Conservation (phyloP, 208 protist species). For the Trypanosoma mega region DNA sequence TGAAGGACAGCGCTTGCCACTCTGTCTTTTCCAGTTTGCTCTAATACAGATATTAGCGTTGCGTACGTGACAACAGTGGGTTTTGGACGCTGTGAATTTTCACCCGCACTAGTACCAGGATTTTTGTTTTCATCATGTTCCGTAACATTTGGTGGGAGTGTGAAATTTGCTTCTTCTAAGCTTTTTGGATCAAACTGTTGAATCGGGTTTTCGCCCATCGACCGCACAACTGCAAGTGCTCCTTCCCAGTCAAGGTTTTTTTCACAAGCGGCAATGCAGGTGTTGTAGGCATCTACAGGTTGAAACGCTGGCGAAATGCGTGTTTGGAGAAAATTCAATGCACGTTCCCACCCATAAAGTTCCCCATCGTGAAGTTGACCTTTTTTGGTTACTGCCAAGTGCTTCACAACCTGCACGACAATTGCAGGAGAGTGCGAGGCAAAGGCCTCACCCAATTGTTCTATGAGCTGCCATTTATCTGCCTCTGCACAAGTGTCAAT, state of each 20-base stretch:
- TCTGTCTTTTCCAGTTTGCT: slow-evolving; percentile 68
- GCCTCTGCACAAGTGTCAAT: slow-evolving; percentile 55
- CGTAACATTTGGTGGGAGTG: background rate
- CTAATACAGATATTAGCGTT: slow-evolving; percentile 79
- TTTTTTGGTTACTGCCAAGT: slow-evolving; percentile 25
- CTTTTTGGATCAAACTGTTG: slow-evolving; percentile 17
- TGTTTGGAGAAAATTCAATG: slow-evolving; percentile 40
- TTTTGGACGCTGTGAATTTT: slow-evolving; percentile 29
- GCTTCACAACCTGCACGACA: slow-evolving; percentile 33
- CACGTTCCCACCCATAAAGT: slow-evolving; percentile 33
- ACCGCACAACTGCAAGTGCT: slow-evolving; percentile 55
- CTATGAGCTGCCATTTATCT: slow-evolving; percentile 49
- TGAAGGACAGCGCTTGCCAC: slow-evolving; percentile 61
- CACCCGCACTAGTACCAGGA: background rate
- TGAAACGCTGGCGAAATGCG: slow-evolving; percentile 35
- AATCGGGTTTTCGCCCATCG: slow-evolving; percentile 80
- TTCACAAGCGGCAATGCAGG: slow-evolving; percentile 61
- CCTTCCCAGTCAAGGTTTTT: slow-evolving; percentile 59
- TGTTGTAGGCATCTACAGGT: slow-evolving; percentile 77
- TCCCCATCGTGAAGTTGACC: slow-evolving; percentile 5
- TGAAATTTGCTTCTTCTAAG: background rate
- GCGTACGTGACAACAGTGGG: slow-evolving; percentile 86
- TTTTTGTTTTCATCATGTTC: background rate
- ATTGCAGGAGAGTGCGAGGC: slow-evolving; percentile 31
- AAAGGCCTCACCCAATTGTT: slow-evolving; percentile 46